Conservation (phyloP, 257 asterid species). For the Nicotiana paniculata region DNA sequence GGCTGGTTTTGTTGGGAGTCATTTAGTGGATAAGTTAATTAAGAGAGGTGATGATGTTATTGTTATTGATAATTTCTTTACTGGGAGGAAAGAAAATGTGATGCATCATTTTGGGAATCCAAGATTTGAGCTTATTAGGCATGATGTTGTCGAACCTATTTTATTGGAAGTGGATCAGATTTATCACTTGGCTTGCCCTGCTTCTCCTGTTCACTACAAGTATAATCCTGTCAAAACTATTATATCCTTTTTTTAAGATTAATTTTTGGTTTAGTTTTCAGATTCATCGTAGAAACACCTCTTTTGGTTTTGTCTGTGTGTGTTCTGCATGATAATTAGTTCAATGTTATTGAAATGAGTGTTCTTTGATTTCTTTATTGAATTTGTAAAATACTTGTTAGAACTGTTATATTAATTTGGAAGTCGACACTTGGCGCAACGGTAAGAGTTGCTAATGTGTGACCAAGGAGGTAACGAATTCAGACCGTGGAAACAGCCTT, state of each 20-base stretch:
- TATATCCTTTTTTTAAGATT: slow-evolving; percentile 17
- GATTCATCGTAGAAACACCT: not conserved
- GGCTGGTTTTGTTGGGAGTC: slow-evolving; percentile 14
- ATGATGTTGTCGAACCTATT: slow-evolving; percentile 36
- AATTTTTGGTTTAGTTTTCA: not conserved
- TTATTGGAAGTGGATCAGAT: slow-evolving; percentile 41
- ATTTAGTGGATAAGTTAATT: slow-evolving; percentile 25
- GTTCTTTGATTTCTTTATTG: not conserved
- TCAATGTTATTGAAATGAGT: not conserved
- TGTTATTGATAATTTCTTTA: slow-evolving; percentile 34
- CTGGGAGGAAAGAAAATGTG: slow-evolving; percentile 37
- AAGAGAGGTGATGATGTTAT: slow-evolving; percentile 36
- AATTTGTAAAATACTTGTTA: not conserved
- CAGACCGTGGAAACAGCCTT: no score
- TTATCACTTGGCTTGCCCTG: slow-evolving; percentile 2
- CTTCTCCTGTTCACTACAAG: slow-evolving; percentile 39
- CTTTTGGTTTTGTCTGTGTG: not conserved
- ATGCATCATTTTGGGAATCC: slow-evolving; percentile 30
- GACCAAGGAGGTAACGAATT: no score
- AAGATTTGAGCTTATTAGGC: slow-evolving; percentile 32
- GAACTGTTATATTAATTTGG: not conserved
- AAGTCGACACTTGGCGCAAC: no score
- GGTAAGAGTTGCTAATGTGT: no score
- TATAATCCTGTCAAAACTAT: slow-evolving; percentile 37
- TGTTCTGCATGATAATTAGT: not conserved